These are phyloP conservation scores for Aphanomyces euteiches DNA, from an alignment of 352 stramenopile species.

Conservation along the genomic window DNA sequence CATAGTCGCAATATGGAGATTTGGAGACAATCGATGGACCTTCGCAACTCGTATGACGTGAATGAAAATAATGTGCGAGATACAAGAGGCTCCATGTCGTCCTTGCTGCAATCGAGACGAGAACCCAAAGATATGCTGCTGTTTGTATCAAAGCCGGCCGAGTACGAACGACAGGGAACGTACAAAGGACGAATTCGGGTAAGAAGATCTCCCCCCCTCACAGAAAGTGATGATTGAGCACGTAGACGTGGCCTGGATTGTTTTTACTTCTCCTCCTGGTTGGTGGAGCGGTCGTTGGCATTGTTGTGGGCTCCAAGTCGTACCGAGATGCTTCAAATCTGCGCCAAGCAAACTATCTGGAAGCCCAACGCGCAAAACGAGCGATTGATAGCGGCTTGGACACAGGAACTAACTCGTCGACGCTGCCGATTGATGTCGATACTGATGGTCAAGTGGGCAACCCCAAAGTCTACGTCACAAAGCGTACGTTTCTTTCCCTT, in stretches of 20 bases:
- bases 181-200: slow-evolving; percentile 71
- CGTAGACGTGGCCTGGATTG: slow-evolving; percentile 55
- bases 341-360: background rate
- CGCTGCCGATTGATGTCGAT: slow-evolving; percentile 10
- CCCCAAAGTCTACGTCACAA: slow-evolving; percentile 30
- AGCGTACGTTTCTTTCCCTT: slow-evolving; percentile 6
- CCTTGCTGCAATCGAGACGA: background rate
- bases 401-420: slow-evolving; percentile 27
- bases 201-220: slow-evolving; percentile 17
- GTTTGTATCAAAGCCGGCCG: slow-evolving; percentile 4
- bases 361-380: background rate
- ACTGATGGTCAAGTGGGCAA: slow-evolving; percentile 34
- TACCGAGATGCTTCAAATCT: slow-evolving; percentile 34
- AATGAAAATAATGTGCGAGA: background rate
- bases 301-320: slow-evolving; percentile 47
- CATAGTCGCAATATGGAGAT: slow-evolving; percentile 20
- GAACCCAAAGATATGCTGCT: slow-evolving; percentile 10
- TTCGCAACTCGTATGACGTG: background rate
- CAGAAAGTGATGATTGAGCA: background rate
- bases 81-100: background rate
- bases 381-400: slow-evolving; percentile 11
- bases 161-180: slow-evolving; percentile 33
- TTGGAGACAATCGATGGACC: background rate
- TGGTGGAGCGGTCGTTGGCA: slow-evolving; percentile 39
- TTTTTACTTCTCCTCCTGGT: slow-evolving; percentile 50